Conservation (phyloP, 257 asterid species). For the Salvia rosmarinus region DNA sequence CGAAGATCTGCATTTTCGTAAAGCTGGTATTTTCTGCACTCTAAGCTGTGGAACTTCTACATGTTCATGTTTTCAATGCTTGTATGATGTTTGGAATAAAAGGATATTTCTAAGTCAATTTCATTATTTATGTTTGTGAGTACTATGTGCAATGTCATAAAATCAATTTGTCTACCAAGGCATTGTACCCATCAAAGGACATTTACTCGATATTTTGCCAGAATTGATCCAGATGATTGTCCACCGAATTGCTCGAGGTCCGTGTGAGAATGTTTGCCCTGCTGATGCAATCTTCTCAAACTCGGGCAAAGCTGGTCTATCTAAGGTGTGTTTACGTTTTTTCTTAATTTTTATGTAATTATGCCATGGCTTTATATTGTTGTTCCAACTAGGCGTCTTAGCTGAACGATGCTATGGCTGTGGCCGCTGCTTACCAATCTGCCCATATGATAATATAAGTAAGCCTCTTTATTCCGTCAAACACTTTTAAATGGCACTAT, state of each 20-base stretch:
- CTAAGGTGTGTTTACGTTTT: no score
- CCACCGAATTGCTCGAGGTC: constrained; percentile 85
- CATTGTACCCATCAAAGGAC: no score
- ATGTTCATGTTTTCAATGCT: background rate
- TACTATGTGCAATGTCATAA: no score
- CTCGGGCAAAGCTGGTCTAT: constrained; percentile 33
- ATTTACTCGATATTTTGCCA: constrained; percentile 33
- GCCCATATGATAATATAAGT: constrained; percentile 92
- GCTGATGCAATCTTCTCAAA: constrained; percentile 77
- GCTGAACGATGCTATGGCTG: constrained; percentile 95
- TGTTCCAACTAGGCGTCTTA: constrained; percentile 54
- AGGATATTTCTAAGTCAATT: background rate
- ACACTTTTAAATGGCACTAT: background rate
- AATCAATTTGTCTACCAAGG: no score
- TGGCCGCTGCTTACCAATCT: constrained; percentile 93
- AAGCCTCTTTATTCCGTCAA: constrained; percentile 24
- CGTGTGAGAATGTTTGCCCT: constrained; percentile 88
- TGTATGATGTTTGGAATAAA: background rate
- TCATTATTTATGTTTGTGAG: background rate
- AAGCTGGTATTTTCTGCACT: constrained; percentile 62
- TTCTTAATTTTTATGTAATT: background rate
- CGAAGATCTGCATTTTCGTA: constrained; percentile 89
- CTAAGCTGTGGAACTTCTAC: background rate
- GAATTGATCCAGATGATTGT: constrained; percentile 85
- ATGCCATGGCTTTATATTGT: background rate